Evolutionary conservation across 2,329 filamentous ascomycete species (phyloP).

Genomic region (Scedosporium aurantiacum): DNA sequence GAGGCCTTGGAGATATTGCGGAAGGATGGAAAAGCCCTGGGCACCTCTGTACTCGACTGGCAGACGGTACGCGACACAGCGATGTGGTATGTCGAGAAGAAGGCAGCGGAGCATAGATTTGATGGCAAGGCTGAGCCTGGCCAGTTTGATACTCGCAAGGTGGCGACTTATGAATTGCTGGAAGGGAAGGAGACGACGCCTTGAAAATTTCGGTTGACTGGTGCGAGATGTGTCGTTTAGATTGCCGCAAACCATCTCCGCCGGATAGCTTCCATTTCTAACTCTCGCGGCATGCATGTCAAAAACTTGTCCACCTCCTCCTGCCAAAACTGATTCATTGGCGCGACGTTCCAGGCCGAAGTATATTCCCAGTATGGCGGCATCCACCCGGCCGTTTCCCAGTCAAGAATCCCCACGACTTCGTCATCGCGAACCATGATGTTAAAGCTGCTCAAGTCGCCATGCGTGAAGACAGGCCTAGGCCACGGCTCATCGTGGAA

Average conservation of each 20-base stretch:
- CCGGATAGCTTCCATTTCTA: conserved; percentile 11
- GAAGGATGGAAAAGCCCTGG: conserved; percentile 20
- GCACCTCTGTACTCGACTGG: conserved; percentile 22
- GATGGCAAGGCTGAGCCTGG: conserved; percentile 18
- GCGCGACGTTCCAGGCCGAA: conserved; percentile 7
- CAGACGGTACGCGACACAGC: conserved; percentile 20
- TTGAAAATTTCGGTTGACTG: conserved; percentile 5
- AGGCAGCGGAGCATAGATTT: conserved; percentile 28
- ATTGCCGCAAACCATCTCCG: conserved; percentile 11
- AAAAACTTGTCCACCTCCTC: conserved; percentile 11
- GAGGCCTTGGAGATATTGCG: conserved; percentile 23
- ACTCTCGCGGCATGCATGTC: conserved; percentile 9
- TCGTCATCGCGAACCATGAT: conserved; percentile 16
- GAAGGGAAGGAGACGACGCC: conserved; percentile 12
- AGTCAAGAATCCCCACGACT: conserved; percentile 17
- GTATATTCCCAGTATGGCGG: conserved; percentile 17
- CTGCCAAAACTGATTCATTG: conserved; percentile 9
- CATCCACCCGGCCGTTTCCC: conserved; percentile 16
- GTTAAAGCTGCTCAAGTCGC: conserved; percentile 19
- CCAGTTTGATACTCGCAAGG: conserved; percentile 18
- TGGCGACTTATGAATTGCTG: conserved; percentile 26
- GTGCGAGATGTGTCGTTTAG: conserved; percentile 5
- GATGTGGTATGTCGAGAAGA: conserved; percentile 26
- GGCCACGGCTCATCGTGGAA: conserved; percentile 13
- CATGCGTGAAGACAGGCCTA: conserved; percentile 4